These are phyloP conservation scores for Saxispiralis lemnorum DNA, from an alignment of 495 filamentous ascomycete species.

Conservation along the genomic window DNA sequence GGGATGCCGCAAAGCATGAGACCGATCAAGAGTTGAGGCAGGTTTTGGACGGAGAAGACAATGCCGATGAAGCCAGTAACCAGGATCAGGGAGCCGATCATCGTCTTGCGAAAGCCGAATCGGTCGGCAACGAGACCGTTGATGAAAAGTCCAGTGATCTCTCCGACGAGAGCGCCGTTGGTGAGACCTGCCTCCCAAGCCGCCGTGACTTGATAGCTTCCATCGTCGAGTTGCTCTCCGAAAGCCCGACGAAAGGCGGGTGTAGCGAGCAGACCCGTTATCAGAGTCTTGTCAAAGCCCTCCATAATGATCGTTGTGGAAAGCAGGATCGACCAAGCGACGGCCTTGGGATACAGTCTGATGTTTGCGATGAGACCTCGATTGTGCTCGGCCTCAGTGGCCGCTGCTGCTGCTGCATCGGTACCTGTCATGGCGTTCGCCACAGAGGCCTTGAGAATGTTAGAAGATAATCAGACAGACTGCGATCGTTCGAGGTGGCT, in stretches of 20 bases:
- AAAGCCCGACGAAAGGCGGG: conserved; percentile 17
- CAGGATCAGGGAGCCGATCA: conserved; percentile 15
- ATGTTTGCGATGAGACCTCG: conserved; percentile 2
- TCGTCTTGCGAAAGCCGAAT: conserved; percentile 18
- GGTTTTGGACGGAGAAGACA: conserved; percentile 18
- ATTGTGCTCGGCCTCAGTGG: conserved; percentile 17
- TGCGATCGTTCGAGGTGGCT: too few species aligned
- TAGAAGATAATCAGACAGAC: too few species aligned
- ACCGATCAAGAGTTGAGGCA: conserved; percentile 16
- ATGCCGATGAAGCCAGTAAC: conserved; percentile 21
- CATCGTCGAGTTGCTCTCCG: conserved; percentile 1
- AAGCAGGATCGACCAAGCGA: conserved; percentile 23
- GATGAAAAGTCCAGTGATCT: conserved; percentile 43
- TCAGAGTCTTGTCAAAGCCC: conserved; percentile 26
- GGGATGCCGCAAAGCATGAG: conserved; percentile 61
- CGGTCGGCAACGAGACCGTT: conserved; percentile 20
- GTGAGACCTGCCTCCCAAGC: conserved; percentile 61
- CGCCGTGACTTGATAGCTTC: conserved; percentile 33
- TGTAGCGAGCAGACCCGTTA: conserved; percentile 23
- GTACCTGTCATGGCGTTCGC: background rate
- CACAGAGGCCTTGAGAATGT: too few species aligned
- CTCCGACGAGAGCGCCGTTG: conserved; percentile 44
- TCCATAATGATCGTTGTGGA: conserved; percentile 17
- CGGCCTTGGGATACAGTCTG: conserved; percentile 22
- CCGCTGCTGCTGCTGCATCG: conserved; percentile 2